Percentiles rank a stretch among this genome's conserved stretches.
phyloP scores from a whole-genome alignment of 768 basidiomycete genomes.

The Saitozyma podzolica region DNA sequence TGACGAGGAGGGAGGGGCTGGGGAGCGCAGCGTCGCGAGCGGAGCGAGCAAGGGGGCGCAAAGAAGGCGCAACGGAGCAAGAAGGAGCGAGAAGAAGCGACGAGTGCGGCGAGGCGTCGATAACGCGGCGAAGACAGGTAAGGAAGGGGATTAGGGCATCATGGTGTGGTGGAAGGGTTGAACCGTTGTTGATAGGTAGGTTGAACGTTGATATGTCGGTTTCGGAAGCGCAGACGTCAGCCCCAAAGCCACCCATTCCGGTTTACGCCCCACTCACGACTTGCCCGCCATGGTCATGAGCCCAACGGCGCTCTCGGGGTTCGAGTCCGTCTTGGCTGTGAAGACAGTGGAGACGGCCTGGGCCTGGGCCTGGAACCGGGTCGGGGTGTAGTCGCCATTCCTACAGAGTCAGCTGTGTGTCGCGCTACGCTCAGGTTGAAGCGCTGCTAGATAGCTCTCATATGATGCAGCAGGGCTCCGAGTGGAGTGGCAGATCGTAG shows the following conservation, averaged over 20 bases:
- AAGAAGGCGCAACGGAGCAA: neutral
- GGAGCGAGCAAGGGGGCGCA: neutral
- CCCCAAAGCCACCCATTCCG: neutral
- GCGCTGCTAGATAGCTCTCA: too few species aligned
- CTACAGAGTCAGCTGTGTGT: conserved; percentile 15
- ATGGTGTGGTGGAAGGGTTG: neutral
- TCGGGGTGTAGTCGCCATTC: conserved; percentile 49
- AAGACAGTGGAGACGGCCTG: conserved; percentile 90
- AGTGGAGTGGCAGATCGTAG: too few species aligned
- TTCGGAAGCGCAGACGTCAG: too few species aligned
- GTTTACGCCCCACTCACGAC: conserved; percentile 61
- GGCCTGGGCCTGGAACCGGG: conserved; percentile 81
- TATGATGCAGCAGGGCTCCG: too few species aligned
- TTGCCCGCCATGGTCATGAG: conserved; percentile 98
- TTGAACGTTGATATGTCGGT: too few species aligned
- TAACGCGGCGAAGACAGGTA: too few species aligned
- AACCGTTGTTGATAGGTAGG: too few species aligned
- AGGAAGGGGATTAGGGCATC: too few species aligned
- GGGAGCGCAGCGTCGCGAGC: conserved; percentile 1
- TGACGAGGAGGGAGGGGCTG: conserved; percentile 93
- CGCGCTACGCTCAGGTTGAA: too few species aligned
- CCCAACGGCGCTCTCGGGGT: conserved; percentile 96
- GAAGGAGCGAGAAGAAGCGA: neutral
- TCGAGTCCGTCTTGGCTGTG: conserved; percentile 88
- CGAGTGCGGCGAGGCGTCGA: neutral